phyloP scores from a whole-genome alignment of 805 yeast species.

The Candida sonorensis region DNA sequence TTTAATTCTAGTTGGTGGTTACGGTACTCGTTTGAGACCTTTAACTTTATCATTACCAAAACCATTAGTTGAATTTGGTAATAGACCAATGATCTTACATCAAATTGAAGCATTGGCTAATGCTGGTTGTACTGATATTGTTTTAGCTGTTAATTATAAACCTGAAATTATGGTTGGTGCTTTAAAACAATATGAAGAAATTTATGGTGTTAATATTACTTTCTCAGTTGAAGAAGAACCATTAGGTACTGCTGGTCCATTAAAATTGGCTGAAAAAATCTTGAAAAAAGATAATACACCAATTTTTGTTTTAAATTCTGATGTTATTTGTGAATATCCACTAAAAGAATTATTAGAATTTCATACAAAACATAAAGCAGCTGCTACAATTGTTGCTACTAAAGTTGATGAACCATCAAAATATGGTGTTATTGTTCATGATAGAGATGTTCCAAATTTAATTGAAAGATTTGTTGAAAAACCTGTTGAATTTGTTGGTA shows the following conservation, averaged over 20 bases:
- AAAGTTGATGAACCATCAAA: slow-evolving; percentile 99
- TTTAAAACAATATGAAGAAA: slow-evolving; percentile 86
- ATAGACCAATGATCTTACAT: slow-evolving; percentile 98
- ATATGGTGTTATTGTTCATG: slow-evolving; percentile 99
- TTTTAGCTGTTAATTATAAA: slow-evolving; percentile 97
- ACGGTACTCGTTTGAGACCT: slow-evolving; percentile 99
- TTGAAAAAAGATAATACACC: slow-evolving; percentile 94
- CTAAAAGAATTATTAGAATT: slow-evolving; percentile 84
- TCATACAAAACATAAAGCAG: slow-evolving; percentile 95
- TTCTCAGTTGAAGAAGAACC: slow-evolving; percentile 99
- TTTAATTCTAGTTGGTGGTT: slow-evolving; percentile 97
- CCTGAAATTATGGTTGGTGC: slow-evolving; percentile 99
- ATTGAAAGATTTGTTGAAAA: slow-evolving; percentile 98
- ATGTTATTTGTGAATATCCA: slow-evolving; percentile 98
- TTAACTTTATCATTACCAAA: slow-evolving; percentile 91
- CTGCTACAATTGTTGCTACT: slow-evolving; percentile 98
- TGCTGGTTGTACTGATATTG: slow-evolving; percentile 99
- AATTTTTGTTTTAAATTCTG: slow-evolving; percentile 96
- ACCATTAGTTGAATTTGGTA: slow-evolving; percentile 96
- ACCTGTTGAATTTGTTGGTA: slow-evolving; percentile 99
- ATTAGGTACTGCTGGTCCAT: slow-evolving; percentile 98
- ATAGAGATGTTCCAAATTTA: slow-evolving; percentile 88
- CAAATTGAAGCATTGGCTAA: slow-evolving; percentile 97
- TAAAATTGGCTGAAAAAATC: slow-evolving; percentile 91
- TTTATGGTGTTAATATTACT: slow-evolving; percentile 90